Evolutionary conservation across 306 rosid species (phyloP).

Genomic region (Sesbania bispinosa): DNA sequence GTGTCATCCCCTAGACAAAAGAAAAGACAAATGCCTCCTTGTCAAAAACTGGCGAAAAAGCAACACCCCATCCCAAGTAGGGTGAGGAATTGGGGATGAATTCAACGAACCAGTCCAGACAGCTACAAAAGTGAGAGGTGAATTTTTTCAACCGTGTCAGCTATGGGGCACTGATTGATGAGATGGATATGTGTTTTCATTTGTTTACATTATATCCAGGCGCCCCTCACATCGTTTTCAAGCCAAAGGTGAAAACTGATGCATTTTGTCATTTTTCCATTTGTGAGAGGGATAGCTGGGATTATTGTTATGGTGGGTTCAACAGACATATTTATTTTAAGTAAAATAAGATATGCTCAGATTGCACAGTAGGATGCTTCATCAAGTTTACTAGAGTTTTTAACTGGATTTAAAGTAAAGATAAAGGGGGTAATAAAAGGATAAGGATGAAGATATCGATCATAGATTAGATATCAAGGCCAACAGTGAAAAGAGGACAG

Average conservation of each 20-base stretch:
- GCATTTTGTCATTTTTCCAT: constrained; percentile 17
- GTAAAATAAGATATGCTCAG: constrained; percentile 33
- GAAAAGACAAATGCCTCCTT: constrained; percentile 2
- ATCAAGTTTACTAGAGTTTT: constrained; percentile 29
- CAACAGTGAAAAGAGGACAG: constrained; percentile 11
- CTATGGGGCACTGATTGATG: constrained; percentile 5
- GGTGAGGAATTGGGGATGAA: constrained; percentile 1
- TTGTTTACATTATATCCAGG: neutral
- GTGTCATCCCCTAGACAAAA: neutral
- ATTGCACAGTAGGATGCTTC: neutral
- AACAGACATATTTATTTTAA: constrained; percentile 21
- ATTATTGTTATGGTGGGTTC: constrained; percentile 15
- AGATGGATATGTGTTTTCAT: constrained; percentile 8
- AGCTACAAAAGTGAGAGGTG: neutral
- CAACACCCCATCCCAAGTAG: neutral
- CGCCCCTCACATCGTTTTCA: constrained; percentile 28
- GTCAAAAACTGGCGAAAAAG: neutral
- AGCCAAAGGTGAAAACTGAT: constrained; percentile 24
- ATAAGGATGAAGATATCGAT: constrained; percentile 58
- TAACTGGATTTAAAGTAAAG: constrained; percentile 29
- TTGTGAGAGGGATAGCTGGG: neutral
- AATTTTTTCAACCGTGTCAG: constrained; percentile 34
- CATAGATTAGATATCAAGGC: no score
- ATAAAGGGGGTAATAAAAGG: constrained; percentile 35
- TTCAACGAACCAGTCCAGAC: constrained; percentile 35